Percentiles rank a stretch among this genome's conserved stretches.
These are phyloP conservation scores for Mortierella sp. DNA, from an alignment of 371 early-diverging fungal genomes.

Conservation along the genomic window DNA sequence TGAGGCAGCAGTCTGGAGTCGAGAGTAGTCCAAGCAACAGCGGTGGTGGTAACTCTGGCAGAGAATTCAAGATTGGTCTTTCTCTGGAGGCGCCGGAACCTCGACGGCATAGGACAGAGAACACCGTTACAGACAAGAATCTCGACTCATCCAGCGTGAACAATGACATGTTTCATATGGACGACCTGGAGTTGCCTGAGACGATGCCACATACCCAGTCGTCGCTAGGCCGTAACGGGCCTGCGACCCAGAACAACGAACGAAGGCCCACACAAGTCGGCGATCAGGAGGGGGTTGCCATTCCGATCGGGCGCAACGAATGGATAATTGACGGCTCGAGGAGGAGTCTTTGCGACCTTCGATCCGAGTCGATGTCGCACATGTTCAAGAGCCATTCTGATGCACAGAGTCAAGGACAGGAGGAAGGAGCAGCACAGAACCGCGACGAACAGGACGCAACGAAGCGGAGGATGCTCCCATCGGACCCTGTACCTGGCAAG, in stretches of 20 bases:
- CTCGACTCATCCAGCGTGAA: constrained; percentile 18
- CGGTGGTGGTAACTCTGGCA: neutral
- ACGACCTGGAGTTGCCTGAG: constrained; percentile 53
- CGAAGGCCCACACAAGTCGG: constrained; percentile 10
- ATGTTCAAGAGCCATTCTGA: constrained; percentile 31
- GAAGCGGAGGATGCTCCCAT: constrained; percentile 50
- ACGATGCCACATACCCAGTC: constrained; percentile 23
- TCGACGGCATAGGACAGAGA: constrained; percentile 14
- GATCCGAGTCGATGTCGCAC: constrained; percentile 20
- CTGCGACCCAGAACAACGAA: constrained; percentile 23
- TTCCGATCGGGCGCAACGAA: constrained; percentile 42
- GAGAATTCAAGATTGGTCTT: constrained; percentile 5
- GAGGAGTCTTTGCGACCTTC: constrained; percentile 22
- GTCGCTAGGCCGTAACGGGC: constrained; percentile 4
- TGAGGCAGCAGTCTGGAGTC: constrained; percentile 1
- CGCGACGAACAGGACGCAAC: neutral
- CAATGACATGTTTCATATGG: constrained; percentile 59
- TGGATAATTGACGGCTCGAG: constrained; percentile 51
- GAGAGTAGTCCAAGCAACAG: constrained; percentile 9
- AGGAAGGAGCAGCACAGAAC: constrained; percentile 51
- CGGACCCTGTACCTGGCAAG: constrained; percentile 68
- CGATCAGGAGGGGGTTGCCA: neutral
- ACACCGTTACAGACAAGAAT: constrained; percentile 9
- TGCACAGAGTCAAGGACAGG: constrained; percentile 24
- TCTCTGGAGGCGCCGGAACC: constrained; percentile 17